A percentile compares a stretch with the other conserved stretches of the same genome.
These are phyloP conservation scores for Protea cynaroides DNA, from an alignment of 164 flowering plant species.

Conservation along the genomic window DNA sequence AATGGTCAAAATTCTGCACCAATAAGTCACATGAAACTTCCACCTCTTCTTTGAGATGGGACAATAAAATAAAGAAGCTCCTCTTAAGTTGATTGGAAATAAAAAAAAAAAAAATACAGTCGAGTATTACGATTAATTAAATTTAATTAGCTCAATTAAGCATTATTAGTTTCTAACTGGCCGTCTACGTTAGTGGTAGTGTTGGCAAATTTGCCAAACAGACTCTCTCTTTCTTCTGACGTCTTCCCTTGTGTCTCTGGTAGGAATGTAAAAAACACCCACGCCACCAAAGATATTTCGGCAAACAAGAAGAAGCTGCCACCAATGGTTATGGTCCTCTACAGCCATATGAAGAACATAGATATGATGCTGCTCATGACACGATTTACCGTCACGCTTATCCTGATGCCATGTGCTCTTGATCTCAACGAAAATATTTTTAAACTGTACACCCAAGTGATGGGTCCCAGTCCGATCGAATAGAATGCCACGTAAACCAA, in stretches of 20 bases:
- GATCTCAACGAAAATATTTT: slow-evolving; percentile 38
- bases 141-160: too few species aligned
- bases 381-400: slow-evolving; percentile 29
- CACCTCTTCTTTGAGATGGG: too few species aligned
- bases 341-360: slow-evolving; percentile 29
- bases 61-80: too few species aligned
- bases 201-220: slow-evolving; percentile 24
- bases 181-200: too few species aligned
- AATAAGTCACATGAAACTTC: too few species aligned
- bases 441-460: slow-evolving; percentile 42
- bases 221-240: slow-evolving; percentile 24
- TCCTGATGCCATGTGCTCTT: slow-evolving; percentile 30
- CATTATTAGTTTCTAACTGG: too few species aligned
- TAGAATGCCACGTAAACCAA: slow-evolving; percentile 20
- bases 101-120: too few species aligned
- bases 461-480: slow-evolving; percentile 35
- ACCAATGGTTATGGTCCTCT: slow-evolving; percentile 26
- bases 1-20: too few species aligned
- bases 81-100: too few species aligned
- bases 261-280: slow-evolving; percentile 29
- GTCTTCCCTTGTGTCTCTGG: slow-evolving; percentile 40
- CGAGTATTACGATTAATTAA: too few species aligned
- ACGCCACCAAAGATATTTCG: slow-evolving; percentile 21
- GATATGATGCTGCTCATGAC: slow-evolving; percentile 19
- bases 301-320: slow-evolving; percentile 33